Evolutionary conservation across 345 rosid genomes (phyloP), one percentile per base, ranked within the genome.

Genomic region (Schrenkiella parvula): DNA sequence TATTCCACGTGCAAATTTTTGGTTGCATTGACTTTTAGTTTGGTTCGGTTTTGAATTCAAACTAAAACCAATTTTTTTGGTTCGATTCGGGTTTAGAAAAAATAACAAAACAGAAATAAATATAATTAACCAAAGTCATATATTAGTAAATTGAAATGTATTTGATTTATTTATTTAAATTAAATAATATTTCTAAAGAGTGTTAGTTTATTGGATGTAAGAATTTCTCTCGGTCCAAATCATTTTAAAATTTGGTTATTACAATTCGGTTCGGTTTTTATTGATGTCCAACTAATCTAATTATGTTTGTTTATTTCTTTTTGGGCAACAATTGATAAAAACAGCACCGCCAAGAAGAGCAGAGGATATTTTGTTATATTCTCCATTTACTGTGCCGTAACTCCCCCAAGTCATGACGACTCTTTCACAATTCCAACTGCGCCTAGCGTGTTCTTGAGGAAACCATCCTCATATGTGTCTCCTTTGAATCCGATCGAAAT

Each of bases 381-480:
- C 26, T n/a, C 15, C 4, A 13, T 41, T 17, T 37, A 70, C 28
- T 5, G 65, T 35, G 64, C 12, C 64, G 79, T 42, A 69, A 52
- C 74, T 75, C 74, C 48, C 19, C 59, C 43, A 66, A 66, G 77
- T 73, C 69, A 75, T 8, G 72, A 74, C 3, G 73, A 75, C 50
- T 68, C 39, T 60, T 67, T 67, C 71, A 31, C 77, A 25, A 21
- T 31, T 62, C 58, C 73, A 71, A 77, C 59, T 44, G 65, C 72
- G 70, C 72, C 71, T 71, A 28, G 81, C 84, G 81, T 80, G 82
- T 71, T 80, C 79, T 32, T 46, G 37, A 66, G 60, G 78, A 71
- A 80, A 80, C 43, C 56, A 18, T 70, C 42, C 72, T 17, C 58
- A 2, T 10, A 31, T 17, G 29, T n/a, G 8, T 44, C 56, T 71